Base-by-base conservation (phyloP, 441 rosid species). In the Kokia cookei region DNA sequence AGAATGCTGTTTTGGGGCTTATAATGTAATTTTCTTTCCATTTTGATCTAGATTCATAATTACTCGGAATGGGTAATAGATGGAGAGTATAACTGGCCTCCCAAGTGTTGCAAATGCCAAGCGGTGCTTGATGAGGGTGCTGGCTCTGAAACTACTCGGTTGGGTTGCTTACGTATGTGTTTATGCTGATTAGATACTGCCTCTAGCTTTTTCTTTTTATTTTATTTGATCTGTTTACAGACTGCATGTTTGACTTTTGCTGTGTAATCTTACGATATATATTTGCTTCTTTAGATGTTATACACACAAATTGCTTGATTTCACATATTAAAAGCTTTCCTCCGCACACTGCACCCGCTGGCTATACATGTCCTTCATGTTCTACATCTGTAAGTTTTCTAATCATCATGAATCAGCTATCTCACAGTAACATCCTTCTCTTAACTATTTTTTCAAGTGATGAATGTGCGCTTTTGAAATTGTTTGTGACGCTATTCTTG, bases 1-100 rank as follows among this genome's bases (percentile, higher is more conserved):
- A 35, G 54, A 62, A 27, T 35, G 48, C 47, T 82, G 15, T 73
- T 29, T 50, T 6, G 22, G 32, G 71, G 75, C 73, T 73, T 50
- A 48, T 67, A 10, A 48, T 65, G 4, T 64, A 24, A 22, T 54
- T 69, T 14, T 68, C 19, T 77, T 55, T 47, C 71, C 74, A 59
- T 40, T 17, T 13, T 40, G 79, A 58, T 81, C 64, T 81, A 96
- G 99, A 82, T 96, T 45, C 94, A 89, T 22, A 89, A 97, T 22
- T 96, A 96, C 87, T 96, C 99, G 7, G 99, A 96, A 70, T 96
- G 99, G 98, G 98, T 96, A 72, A 96, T 92, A 82, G 99, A 96
- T 78, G 99, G 94, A 74, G 99, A 91, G 77, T 93, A 96, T 81
- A 97, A 96, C 70, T 93, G 95, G 93, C 97, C 98, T 74, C 85